Evolutionary conservation across 2,329 filamentous ascomycete species (phyloP).

Genomic region (Trichoderma sp.): DNA sequence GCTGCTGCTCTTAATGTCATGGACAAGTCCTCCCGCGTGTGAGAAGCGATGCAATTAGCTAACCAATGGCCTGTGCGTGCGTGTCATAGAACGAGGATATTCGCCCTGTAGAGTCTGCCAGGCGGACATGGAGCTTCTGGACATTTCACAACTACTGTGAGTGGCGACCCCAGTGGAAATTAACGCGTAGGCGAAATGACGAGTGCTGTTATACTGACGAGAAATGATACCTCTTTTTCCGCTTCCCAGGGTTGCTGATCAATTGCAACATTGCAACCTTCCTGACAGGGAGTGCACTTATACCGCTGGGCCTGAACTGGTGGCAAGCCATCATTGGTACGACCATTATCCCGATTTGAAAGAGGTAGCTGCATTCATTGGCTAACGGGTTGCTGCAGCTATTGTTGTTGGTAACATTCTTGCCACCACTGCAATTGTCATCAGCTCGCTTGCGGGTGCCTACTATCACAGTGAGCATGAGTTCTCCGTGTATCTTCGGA

Average conservation of each 20-base stretch:
- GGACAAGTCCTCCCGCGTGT: neutral
- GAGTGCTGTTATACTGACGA: slow-evolving; percentile 1
- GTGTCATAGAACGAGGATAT: slow-evolving; percentile 46
- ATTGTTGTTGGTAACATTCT: slow-evolving; percentile 40
- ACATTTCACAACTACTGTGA: slow-evolving; percentile 46
- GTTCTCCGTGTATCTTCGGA: too few species aligned
- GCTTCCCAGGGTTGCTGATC: slow-evolving; percentile 41
- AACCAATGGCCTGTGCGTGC: neutral
- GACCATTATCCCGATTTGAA: neutral
- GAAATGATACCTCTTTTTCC: neutral
- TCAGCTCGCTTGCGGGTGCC: slow-evolving; percentile 43
- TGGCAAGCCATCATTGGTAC: slow-evolving; percentile 43
- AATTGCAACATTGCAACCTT: slow-evolving; percentile 45
- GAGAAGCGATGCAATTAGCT: neutral
- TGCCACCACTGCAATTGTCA: slow-evolving; percentile 38
- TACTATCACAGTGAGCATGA: slow-evolving; percentile 38
- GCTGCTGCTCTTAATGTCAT: neutral
- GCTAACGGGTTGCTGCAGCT: slow-evolving; percentile 21
- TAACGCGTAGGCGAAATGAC: neutral
- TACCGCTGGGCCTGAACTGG: slow-evolving; percentile 40
- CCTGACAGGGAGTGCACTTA: slow-evolving; percentile 41
- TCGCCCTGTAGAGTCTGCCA: slow-evolving; percentile 42
- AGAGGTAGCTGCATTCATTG: neutral
- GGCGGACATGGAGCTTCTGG: slow-evolving; percentile 42
- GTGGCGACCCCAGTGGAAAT: slow-evolving; percentile 5